These are phyloP conservation scores for carrot (Daucus carota) DNA, from an alignment of 129 eudicot genomes.

Conservation along the genomic window DNA sequence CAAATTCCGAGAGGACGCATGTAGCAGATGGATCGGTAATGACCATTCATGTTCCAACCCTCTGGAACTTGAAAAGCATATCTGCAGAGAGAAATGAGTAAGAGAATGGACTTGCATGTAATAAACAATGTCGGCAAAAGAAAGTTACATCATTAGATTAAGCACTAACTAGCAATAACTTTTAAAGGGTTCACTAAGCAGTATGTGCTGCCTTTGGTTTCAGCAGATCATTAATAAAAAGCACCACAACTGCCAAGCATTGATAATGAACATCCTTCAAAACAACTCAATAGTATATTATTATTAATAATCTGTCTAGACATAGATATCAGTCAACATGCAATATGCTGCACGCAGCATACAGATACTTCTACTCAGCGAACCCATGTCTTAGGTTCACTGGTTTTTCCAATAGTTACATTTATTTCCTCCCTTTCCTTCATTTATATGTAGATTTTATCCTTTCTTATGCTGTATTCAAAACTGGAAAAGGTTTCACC, in stretches of 20 bases:
- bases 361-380: no score
- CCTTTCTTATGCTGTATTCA: not conserved
- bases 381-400: not conserved
- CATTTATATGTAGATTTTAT: not conserved
- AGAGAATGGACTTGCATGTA: not conserved
- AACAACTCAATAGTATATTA: not conserved
- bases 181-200: not conserved
- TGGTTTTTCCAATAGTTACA: not conserved
- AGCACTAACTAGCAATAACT: not conserved
- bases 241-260: not conserved
- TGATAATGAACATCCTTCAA: not conserved
- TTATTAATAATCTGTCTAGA: no score
- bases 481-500: not conserved
- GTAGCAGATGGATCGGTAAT: slow-evolving; percentile 40
- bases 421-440: not conserved
- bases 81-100: slow-evolving; percentile 17
- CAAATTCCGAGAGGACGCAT: slow-evolving; percentile 72
- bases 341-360: not conserved
- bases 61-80: slow-evolving; percentile 60
- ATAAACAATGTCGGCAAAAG: not conserved
- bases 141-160: not conserved
- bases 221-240: not conserved
- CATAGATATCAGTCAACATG: not conserved
- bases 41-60: slow-evolving; percentile 46
- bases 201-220: not conserved